Evolutionary conservation across 371 early-diverging fungal genomes (phyloP).

Genomic region (Fennellomyces sp.): DNA sequence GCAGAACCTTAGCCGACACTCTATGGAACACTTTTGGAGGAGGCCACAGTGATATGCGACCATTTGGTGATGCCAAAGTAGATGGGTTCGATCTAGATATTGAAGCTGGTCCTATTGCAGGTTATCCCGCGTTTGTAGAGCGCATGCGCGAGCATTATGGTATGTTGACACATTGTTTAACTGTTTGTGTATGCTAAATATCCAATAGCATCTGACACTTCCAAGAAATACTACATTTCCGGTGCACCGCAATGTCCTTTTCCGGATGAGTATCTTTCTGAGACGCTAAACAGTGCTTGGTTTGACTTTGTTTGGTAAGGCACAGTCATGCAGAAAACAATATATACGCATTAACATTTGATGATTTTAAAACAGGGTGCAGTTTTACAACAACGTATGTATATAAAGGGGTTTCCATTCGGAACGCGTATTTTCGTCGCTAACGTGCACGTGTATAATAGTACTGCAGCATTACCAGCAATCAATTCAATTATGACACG

Average conservation of each 20-base stretch:
- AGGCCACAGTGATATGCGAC: slow-evolving; percentile 33
- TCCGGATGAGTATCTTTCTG: slow-evolving; percentile 64
- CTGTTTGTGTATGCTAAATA: not conserved
- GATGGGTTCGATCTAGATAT: slow-evolving; percentile 79
- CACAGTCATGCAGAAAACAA: not conserved
- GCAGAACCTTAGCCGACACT: slow-evolving; percentile 53
- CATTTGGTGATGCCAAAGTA: slow-evolving; percentile 64
- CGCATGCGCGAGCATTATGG: slow-evolving; percentile 34
- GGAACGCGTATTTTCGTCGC: not conserved
- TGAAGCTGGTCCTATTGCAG: slow-evolving; percentile 58
- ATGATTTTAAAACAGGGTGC: not conserved
- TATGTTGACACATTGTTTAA: not conserved
- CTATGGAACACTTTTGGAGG: slow-evolving; percentile 61
- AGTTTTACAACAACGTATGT: not conserved
- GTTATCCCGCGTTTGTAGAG: slow-evolving; percentile 54
- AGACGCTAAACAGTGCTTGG: not conserved
- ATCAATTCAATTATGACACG: slow-evolving; percentile 47
- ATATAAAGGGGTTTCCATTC: not conserved
- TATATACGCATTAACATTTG: not conserved
- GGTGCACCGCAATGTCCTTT: slow-evolving; percentile 79
- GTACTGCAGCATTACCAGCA: slow-evolving; percentile 11
- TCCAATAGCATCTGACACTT: not conserved
- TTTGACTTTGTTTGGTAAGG: not conserved
- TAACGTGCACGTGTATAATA: not conserved
- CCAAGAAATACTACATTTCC: slow-evolving; percentile 66